Base-by-base conservation (phyloP, 371 early-diverging fungal genomes). In the Apophysomyces trapeziformis region DNA sequence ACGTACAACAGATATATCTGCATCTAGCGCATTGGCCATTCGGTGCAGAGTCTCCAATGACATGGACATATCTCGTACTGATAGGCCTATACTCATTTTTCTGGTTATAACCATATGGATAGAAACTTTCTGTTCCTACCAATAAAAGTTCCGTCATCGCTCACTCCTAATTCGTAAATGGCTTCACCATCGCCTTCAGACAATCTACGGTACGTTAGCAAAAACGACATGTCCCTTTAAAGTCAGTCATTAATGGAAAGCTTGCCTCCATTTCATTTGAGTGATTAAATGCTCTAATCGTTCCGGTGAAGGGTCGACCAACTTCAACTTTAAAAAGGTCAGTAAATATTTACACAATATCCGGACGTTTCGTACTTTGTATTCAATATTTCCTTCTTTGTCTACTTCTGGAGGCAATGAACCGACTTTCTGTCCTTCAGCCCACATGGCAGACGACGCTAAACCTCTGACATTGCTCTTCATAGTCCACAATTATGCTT, bases 111-210 rank as follows among this genome's bases (percentile, higher is more conserved):
- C 18, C 2, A 60, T 16, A 35, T 21, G 39, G 18, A 36, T 16
- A 45, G 61, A 71, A 73, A 1, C 26, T 36, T 13, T 62, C 14
- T 14, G 83, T 7, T 46, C 65, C 46, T 70, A 46, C 95, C 97
- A n/a, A 93, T 86, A 63, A 95, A 86, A 5, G 85, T 85, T 6
- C 96, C 97, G 59, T 93, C 83, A 66, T 96, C 97, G 12, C 87
- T 84, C 1, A 96, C 93, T n/a, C 96, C 96, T 9, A 95, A 84
- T 67, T 95, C 93, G 69, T 97, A 96, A 56, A 92, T 75, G 7
- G 94, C 94, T 60, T 91, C 92, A 37, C 97, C 97, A 65, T 88
- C 82, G 1, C 97, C 97, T 68, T 96, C 95, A 13, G 92, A 84
- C 37, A 96, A 73, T 61, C 89, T 90, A 66, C 21, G 41, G 11